Conservation (phyloP, 768 basidiomycete species). For the Rhodocollybia butyracea region DNA sequence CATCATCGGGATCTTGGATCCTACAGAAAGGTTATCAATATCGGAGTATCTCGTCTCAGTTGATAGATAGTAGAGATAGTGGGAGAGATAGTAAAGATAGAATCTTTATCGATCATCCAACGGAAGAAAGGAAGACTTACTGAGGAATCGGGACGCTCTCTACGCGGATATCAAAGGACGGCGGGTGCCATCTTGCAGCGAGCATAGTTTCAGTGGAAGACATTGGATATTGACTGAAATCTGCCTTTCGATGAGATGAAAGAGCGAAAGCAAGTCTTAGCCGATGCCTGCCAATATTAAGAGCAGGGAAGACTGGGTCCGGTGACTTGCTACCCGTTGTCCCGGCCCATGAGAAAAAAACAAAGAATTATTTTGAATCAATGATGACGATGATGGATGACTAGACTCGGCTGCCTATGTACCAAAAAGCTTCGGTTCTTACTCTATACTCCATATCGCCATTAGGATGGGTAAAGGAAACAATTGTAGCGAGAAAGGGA, state of each 20-base stretch:
- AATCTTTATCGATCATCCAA: neutral
- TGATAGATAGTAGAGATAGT: too few species aligned
- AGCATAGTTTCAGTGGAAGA: conserved; percentile 2
- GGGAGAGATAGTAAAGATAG: too few species aligned
- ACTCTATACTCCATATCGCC: too few species aligned
- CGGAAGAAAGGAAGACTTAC: conserved; percentile 20
- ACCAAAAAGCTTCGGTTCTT: too few species aligned
- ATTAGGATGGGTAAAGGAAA: too few species aligned
- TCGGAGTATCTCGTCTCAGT: too few species aligned
- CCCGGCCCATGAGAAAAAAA: too few species aligned
- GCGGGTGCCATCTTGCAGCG: conserved; percentile 64
- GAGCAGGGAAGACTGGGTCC: neutral
- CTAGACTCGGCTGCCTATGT: too few species aligned
- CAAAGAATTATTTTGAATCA: too few species aligned
- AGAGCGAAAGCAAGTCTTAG: neutral
- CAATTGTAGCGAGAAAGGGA: too few species aligned
- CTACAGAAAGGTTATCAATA: too few species aligned
- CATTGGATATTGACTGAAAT: neutral
- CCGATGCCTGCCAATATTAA: neutral
- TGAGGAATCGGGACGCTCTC: conserved; percentile 56
- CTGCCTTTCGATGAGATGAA: neutral
- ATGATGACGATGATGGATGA: too few species aligned
- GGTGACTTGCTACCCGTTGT: neutral
- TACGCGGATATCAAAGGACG: conserved; percentile 68
- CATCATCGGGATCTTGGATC: conserved; percentile 72